phyloP scores from a whole-genome alignment of 768 basidiomycete genomes.

The Auricularia auricula-judae region DNA sequence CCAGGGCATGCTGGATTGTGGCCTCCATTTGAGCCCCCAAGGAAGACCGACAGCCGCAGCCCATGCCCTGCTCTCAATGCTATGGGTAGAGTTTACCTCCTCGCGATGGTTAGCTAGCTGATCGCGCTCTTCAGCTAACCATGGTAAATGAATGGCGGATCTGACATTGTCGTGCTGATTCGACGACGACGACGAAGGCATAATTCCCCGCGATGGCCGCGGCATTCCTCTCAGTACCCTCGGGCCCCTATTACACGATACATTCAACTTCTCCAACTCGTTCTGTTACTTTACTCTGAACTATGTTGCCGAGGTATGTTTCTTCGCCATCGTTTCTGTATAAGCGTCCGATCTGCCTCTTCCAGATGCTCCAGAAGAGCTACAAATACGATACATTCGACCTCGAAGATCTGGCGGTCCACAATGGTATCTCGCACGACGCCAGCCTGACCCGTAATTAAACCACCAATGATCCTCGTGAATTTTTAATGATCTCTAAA shows the following conservation, averaged over 20 bases:
- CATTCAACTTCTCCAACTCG: not conserved
- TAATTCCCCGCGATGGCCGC: not conserved
- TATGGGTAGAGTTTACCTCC: not conserved
- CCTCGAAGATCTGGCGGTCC: not conserved
- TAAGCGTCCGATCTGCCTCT: not conserved
- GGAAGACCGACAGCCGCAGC: not conserved
- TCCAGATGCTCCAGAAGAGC: not conserved
- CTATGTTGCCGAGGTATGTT: not conserved
- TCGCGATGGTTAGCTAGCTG: not conserved
- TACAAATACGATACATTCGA: slow-evolving; percentile 42
- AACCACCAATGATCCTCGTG: not conserved
- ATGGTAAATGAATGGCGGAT: not conserved
- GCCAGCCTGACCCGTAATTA: not conserved
- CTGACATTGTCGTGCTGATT: not conserved
- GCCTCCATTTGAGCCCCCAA: not conserved
- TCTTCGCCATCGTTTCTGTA: not conserved
- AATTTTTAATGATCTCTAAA: not conserved
- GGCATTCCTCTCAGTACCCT: not conserved
- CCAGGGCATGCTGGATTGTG: not conserved
- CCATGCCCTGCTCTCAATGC: not conserved
- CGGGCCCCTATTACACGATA: not conserved
- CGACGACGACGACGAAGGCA: not conserved
- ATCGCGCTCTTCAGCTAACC: not conserved
- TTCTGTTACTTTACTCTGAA: not conserved
- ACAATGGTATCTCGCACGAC: not conserved